Base-by-base conservation (phyloP, 225 moss, liverwort and hornwort genomes). In the Bryoerythrophyllum caledonicum region DNA sequence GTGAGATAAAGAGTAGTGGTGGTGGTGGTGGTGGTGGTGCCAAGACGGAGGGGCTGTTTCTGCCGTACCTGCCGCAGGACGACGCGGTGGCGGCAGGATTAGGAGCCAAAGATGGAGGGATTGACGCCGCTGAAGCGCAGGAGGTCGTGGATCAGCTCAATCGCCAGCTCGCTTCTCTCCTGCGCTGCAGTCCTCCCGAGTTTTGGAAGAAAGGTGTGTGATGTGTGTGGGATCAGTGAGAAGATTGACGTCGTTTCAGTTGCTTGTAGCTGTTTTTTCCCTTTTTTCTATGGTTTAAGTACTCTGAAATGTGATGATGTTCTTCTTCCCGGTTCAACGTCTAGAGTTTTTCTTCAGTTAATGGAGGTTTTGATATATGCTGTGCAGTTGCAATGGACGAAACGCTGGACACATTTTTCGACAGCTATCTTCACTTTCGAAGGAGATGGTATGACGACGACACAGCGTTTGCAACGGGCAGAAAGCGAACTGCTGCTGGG, bases 61-160 rank as follows among this genome's bases (percentile, higher is more conserved):
- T 95, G 58, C 90, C 88, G n/a, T 99, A 99, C 75, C 76, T 99
- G 86, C 99, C 99, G 16, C 99, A 95, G 65, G 99, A 99, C 79
- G 99, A 99, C 81, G 97, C 94, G 5, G 90, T 97, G 71, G 86
- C 92, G 74, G 90, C 89, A 65, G 93, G 95, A 2, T 60, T 91
- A 78, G 93, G 91, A 68, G 88, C 82, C 65, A 81, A 73, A 68
- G 88, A 96, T 43, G 95, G 93, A 65, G 95, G 84, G 48, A 82
- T 96, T 74, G 93, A 97, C 84, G 89, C 84, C 44, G 83, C 91
- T 2, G 95, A 91, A 79, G 93, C 95, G 40, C 99, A 95, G 78
- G 95, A 93, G 76, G 99, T 91, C 63, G 84, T 82, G 21, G 95
- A 95, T 84, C 74, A 88, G 60, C 82, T 99, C 9, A 99, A 95